Base-by-base conservation (phyloP, 129 eudicot species). In the Solidago caesia region DNA sequence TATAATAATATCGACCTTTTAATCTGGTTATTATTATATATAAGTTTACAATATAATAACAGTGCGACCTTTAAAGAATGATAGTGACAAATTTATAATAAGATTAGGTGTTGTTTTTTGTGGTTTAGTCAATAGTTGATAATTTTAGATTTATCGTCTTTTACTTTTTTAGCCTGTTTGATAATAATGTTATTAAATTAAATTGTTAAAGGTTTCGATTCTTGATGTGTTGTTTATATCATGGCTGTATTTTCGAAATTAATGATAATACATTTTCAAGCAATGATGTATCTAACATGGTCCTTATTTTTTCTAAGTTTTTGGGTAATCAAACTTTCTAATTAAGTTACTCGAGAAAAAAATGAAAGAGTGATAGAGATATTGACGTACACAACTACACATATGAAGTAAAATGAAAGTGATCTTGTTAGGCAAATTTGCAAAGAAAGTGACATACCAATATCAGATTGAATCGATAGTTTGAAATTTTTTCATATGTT, bases 71-170 rank as follows among this genome's bases (percentile, higher is more conserved):
- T 68, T 67, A 42, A 29, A 4, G 21, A 55, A 52, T 43, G 73
- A 76, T n/a, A 76, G 67, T 44, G 73, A 67, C 58, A 48, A 46
- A 44, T 42, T 52, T 42, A 44, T 61, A 10, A 61, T 61, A 10
- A 4, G 52, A 21, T 42, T 59, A 47, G 74, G 74, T 72, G 67
- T 21, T 46, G 53, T 63, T 6, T 64, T 53, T 51, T 64, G 63
- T 64, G 41, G 26, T 48, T 47, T 74, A 33, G 72, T 75, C 63
- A 15, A 75, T 16, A 15, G 63, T 64, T 64, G 72, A 72, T 59
- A 26, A 21, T 59, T 6, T 39, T 2, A 26, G 7, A 3, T 10
- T 11, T 43, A n/a, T 43, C 16, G 51, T 39, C 21, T 21, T 49
- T 11, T 51, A 11, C 60, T 51, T 29, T 42, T 69, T 26, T 6